Conservation (phyloP, 2,329 filamentous ascomycete species). For the Teratosphaeria destructans region DNA sequence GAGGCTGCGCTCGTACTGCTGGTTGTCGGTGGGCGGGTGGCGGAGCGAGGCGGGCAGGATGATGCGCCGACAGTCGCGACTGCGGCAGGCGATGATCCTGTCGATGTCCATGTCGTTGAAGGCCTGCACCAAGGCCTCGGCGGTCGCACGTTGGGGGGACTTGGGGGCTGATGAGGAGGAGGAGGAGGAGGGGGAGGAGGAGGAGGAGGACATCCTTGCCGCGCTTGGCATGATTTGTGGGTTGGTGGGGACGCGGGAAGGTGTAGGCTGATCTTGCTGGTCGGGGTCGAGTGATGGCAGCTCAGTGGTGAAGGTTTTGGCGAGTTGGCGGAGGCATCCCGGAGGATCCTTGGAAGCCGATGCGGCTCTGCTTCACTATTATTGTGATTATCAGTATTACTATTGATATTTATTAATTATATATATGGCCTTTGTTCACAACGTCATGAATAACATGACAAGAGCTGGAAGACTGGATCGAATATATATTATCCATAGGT, state of each 20-base stretch:
- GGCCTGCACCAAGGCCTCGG: conserved; percentile 15
- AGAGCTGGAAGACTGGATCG: too few relatives aligned
- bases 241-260: background rate
- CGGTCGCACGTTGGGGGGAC: background rate
- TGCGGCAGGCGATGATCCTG: conserved; percentile 20
- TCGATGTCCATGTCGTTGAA: conserved; percentile 24
- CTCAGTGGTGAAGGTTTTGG: background rate
- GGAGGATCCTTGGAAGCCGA: too few relatives aligned
- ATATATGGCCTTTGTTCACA: too few relatives aligned
- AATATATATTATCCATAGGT: too few relatives aligned
- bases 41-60: conserved; percentile 20
- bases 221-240: background rate
- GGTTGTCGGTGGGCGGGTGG: conserved; percentile 6
- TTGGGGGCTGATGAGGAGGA: background rate
- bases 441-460: too few relatives aligned
- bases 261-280: background rate
- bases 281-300: background rate
- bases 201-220: background rate
- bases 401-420: too few relatives aligned
- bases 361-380: background rate
- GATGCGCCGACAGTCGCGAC: conserved; percentile 16
- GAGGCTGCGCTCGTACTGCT: conserved; percentile 9
- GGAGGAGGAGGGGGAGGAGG: too few relatives aligned
- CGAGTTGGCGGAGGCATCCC: background rate
- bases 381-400: too few relatives aligned